Conservation (phyloP, 2,329 filamentous ascomycete genomes). For the Chalaropsis thielavioides region DNA sequence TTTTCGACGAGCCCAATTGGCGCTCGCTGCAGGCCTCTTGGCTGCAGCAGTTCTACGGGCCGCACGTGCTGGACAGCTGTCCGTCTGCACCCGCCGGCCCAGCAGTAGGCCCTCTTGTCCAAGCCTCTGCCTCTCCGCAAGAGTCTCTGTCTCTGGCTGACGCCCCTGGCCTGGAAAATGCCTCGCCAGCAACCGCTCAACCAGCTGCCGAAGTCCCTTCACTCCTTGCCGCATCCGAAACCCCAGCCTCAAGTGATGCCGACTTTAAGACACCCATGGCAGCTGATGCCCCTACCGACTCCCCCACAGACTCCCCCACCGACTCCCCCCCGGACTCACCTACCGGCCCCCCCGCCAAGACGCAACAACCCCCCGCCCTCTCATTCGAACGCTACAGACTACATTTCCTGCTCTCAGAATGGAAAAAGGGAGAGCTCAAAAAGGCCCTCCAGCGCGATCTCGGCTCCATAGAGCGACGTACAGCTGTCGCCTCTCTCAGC, state of each 20-base stretch:
- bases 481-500: conserved; percentile 12
- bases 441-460: conserved; percentile 14
- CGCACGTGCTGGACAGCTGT: background rate
- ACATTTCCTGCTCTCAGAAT: conserved; percentile 14
- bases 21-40: conserved; percentile 14
- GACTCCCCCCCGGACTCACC: no score
- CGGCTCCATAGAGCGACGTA: conserved; percentile 13
- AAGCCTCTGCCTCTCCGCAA: background rate
- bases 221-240: background rate
- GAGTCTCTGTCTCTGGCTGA: no score
- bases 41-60: conserved; percentile 16
- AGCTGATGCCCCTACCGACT: background rate
- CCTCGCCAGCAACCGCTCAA: background rate
- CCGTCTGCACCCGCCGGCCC: background rate
- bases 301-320: background rate
- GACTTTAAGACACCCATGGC: background rate
- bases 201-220: background rate
- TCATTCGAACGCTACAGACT: conserved; percentile 13
- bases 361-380: background rate
- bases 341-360: background rate
- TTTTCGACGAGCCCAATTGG: conserved; percentile 16
- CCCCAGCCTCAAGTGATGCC: background rate
- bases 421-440: conserved; percentile 15
- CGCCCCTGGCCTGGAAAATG: background rate
- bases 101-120: background rate